phyloP scores from a whole-genome alignment of 257 asterid genomes.

The Solanum corneliomulleri region DNA sequence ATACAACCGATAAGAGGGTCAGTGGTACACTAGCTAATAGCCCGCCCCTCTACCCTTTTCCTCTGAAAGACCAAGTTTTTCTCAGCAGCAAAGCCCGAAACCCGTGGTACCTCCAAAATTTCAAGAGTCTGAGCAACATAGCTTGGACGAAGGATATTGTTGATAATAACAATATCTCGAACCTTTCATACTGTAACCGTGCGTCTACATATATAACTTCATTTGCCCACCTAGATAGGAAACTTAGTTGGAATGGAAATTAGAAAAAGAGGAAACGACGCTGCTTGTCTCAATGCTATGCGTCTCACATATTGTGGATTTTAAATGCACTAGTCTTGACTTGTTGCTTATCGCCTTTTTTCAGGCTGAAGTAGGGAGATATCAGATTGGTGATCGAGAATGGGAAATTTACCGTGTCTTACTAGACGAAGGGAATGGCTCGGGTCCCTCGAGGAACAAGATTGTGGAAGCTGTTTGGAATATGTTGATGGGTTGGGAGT shows the following conservation, averaged over 20 bases:
- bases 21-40: neutral
- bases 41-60: neutral
- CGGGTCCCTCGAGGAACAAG: slow-evolving; percentile 31
- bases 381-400: slow-evolving; percentile 58
- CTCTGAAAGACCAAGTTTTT: neutral
- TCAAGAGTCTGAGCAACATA: neutral
- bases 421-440: slow-evolving; percentile 64
- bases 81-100: neutral
- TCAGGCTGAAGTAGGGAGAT: slow-evolving; percentile 80
- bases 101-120: neutral
- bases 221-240: neutral
- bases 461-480: slow-evolving; percentile 76
- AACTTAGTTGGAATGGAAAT: neutral
- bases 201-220: neutral
- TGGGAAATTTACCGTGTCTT: slow-evolving; percentile 86
- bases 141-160: neutral
- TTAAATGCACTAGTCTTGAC: neutral
- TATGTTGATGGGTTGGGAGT: slow-evolving; percentile 80
- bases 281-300: neutral
- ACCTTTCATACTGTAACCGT: neutral
- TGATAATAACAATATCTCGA: neutral
- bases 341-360: neutral
- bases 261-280: neutral
- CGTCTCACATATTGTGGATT: neutral
- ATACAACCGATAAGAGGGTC: neutral